A percentile compares a stretch with the other conserved stretches of the same genome.
These are phyloP conservation scores for Mortierella sp. DNA, from an alignment of 371 early-diverging fungal species.

Conservation along the genomic window DNA sequence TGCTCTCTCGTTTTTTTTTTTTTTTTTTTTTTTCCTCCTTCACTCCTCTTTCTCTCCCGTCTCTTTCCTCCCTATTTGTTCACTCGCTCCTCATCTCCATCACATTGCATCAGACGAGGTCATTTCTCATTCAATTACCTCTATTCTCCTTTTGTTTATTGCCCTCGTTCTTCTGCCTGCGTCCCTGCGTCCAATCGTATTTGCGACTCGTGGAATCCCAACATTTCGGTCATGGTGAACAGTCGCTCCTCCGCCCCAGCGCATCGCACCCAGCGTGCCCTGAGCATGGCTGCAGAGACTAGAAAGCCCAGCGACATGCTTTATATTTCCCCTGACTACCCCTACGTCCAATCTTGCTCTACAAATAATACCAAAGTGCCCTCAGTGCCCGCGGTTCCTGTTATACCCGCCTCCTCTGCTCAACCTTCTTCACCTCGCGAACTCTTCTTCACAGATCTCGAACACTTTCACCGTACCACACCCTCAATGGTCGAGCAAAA, in stretches of 20 bases:
- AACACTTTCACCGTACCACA: conserved; percentile 16
- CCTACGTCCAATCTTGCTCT: conserved; percentile 12
- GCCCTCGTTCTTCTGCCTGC: too few relatives aligned
- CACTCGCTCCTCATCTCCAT: not conserved
- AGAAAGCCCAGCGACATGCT: conserved; percentile 13
- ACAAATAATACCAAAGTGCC: not conserved
- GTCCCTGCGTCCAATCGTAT: not conserved
- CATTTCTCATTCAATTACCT: not conserved
- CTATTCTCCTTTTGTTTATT: not conserved
- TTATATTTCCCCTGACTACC: conserved; percentile 20
- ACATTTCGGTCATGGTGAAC: conserved; percentile 9
- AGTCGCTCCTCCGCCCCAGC: conserved; percentile 18
- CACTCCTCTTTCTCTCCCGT: not conserved
- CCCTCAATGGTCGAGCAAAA: conserved; percentile 11
- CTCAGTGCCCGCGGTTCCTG: not conserved
- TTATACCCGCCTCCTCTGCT: not conserved
- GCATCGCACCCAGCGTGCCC: conserved; percentile 47
- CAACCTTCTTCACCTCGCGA: conserved; percentile 10
- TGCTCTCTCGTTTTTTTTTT: not conserved
- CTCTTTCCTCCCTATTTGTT: not conserved
- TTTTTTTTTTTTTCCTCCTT: conserved; percentile 1
- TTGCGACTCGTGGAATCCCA: not conserved
- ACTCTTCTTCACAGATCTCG: conserved; percentile 18
- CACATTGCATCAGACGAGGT: not conserved
- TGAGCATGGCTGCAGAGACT: conserved; percentile 51